Percentiles rank a stretch among this genome's conserved stretches.
phyloP scores from a whole-genome alignment of 768 basidiomycete species.

The Suillus subaureus region DNA sequence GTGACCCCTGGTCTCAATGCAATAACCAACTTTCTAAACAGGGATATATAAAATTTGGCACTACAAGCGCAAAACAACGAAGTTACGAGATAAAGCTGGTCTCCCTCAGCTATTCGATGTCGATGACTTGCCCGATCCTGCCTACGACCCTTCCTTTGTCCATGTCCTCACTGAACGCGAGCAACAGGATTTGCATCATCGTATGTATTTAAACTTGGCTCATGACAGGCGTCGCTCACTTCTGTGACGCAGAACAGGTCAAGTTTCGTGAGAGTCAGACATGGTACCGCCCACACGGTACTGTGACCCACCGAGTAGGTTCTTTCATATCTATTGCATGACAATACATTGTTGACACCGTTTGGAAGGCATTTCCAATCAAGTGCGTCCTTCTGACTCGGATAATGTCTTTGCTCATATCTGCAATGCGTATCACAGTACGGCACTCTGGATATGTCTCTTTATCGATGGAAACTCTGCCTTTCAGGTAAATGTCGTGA shows the following conservation, averaged over 20 bases:
- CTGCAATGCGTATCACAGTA: constrained; percentile 37
- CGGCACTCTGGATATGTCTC: constrained; percentile 72
- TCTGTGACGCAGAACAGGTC: constrained; percentile 53
- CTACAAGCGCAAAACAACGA: constrained; percentile 63
- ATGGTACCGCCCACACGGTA: constrained; percentile 87
- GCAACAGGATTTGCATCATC: constrained; percentile 63
- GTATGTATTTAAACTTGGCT: constrained; percentile 41
- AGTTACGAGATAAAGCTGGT: constrained; percentile 60
- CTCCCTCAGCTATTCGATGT: constrained; percentile 70
- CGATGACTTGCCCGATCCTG: constrained; percentile 82
- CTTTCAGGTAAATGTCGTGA: constrained; percentile 57
- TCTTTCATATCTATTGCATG: constrained; percentile 1
- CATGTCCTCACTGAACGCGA: constrained; percentile 70
- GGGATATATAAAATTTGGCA: constrained; percentile 76
- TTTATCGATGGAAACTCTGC: constrained; percentile 77
- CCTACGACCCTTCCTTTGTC: constrained; percentile 68
- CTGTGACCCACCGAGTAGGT: constrained; percentile 72
- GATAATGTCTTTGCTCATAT: background rate
- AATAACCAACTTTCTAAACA: constrained; percentile 26
- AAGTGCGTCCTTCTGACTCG: constrained; percentile 30
- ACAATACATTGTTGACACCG: constrained; percentile 11
- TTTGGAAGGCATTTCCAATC: constrained; percentile 67
- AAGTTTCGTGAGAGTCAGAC: constrained; percentile 74
- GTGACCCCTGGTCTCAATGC: background rate
- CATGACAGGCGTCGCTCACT: constrained; percentile 8